Evolutionary conservation across 2,329 filamentous ascomycete species (phyloP).

Genomic region (Cladosporium sp.): DNA sequence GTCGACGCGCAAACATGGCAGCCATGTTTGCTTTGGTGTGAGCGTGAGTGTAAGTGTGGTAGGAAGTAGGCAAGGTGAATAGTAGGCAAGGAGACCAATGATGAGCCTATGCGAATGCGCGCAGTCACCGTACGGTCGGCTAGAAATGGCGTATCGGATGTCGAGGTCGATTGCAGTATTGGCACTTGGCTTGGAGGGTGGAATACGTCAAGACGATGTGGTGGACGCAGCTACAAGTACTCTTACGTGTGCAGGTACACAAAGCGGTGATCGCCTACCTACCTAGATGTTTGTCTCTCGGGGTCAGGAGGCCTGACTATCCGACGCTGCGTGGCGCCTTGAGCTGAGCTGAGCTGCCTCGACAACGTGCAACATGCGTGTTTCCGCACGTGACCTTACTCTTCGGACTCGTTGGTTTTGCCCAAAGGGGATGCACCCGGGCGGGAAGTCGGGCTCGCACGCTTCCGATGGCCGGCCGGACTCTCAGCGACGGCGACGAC

Average conservation of each 20-base stretch:
- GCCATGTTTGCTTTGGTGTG: constrained; percentile 4
- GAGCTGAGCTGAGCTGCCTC: not conserved
- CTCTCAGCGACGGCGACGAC: not conserved
- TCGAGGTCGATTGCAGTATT: not conserved
- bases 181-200: not conserved
- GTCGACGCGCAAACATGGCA: constrained; percentile 14
- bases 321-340: not conserved
- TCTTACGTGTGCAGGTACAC: not conserved
- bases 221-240: not conserved
- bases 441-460: not conserved
- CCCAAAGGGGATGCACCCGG: not conserved
- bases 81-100: no score
- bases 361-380: not conserved
- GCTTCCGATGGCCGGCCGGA: not conserved
- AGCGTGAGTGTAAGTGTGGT: not conserved
- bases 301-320: not conserved
- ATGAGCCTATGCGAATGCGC: no score
- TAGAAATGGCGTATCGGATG: not conserved
- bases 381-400: not conserved
- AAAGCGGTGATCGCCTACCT: not conserved
- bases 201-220: not conserved
- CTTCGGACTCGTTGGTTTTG: not conserved
- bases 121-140: not conserved
- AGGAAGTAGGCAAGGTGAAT: no score
- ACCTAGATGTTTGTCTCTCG: not conserved